These are phyloP conservation scores for Canariomyces notabilis DNA, from an alignment of 2,329 filamentous ascomycete species.

Conservation along the genomic window DNA sequence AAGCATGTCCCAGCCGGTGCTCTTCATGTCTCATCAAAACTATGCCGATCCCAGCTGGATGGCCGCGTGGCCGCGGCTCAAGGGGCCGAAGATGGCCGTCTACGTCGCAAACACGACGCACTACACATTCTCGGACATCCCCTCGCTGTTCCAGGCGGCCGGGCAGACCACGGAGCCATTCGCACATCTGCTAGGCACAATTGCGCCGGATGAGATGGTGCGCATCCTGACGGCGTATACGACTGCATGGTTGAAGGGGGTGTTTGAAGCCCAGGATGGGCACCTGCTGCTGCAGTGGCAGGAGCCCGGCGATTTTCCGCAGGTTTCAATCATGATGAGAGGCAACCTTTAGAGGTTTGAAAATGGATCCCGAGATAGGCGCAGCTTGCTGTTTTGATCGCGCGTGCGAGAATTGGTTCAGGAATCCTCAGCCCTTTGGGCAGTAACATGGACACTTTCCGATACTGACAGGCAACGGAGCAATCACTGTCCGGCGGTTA, in stretches of 20 bases:
- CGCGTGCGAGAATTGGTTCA: too few species aligned
- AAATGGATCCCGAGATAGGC: too few species aligned
- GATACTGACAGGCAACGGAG: too few species aligned
- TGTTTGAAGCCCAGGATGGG: not conserved
- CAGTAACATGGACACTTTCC: too few species aligned
- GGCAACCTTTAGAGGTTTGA: not conserved
- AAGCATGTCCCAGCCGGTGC: not conserved
- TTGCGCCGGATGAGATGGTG: slow-evolving; percentile 1
- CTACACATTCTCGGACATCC: slow-evolving; percentile 7
- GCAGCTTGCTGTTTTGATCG: too few species aligned
- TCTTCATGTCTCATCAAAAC: slow-evolving; percentile 1
- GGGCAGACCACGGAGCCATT: slow-evolving; percentile 2
- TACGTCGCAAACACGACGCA: slow-evolving; percentile 7
- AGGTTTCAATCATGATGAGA: not conserved
- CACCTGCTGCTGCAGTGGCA: not conserved
- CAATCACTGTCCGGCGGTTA: too few species aligned
- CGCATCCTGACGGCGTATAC: slow-evolving; percentile 5
- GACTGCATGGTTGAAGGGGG: slow-evolving; percentile 5
- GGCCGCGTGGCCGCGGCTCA: slow-evolving; percentile 4
- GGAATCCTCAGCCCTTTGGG: too few species aligned
- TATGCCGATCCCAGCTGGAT: not conserved
- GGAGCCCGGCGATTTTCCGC: slow-evolving; percentile 1
- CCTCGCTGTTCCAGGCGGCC: slow-evolving; percentile 1
- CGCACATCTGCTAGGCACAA: slow-evolving; percentile 3
- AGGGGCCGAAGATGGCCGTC: slow-evolving; percentile 3